phyloP scores from a whole-genome alignment of 73 alveolate species.

The Blepharisma japonicum region DNA sequence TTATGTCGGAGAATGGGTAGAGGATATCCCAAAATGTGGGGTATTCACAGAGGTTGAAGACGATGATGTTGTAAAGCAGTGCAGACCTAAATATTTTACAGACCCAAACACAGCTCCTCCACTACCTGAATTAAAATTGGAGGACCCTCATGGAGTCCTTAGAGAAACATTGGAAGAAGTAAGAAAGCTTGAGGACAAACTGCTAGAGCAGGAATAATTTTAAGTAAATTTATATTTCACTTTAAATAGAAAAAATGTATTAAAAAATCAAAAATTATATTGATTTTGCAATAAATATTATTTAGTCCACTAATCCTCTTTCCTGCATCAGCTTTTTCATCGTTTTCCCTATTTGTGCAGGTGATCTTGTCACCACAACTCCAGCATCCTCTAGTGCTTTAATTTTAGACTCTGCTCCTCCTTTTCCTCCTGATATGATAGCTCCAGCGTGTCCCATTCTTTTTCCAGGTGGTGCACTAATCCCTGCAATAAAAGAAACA shows the following conservation, averaged over 20 bases:
- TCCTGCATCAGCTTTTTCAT: conserved; percentile 64
- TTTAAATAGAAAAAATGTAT: too few species aligned
- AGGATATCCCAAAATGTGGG: conserved; percentile 85
- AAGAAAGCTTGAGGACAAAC: too few species aligned
- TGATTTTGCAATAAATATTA: too few species aligned
- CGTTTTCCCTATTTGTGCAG: conserved; percentile 64
- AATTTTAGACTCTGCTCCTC: conserved; percentile 84
- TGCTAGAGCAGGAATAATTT: too few species aligned
- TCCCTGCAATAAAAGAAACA: conserved; percentile 92
- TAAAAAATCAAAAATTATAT: too few species aligned
- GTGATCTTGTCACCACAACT: conserved; percentile 59
- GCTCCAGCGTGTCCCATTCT: conserved; percentile 99
- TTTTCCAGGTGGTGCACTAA: conserved; percentile 88
- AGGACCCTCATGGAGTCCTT: conserved; percentile 72
- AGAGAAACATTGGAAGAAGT: conserved; percentile 62
- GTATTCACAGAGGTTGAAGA: conserved; percentile 90
- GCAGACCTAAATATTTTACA: conserved; percentile 61
- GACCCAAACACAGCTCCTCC: conserved; percentile 81
- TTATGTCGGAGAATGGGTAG: conserved; percentile 94
- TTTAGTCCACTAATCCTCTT: neutral
- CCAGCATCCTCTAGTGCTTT: conserved; percentile 60
- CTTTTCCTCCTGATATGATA: conserved; percentile 95
- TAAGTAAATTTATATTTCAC: too few species aligned
- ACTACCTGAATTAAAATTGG: conserved; percentile 62
- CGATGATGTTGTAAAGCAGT: conserved; percentile 55